These are phyloP conservation scores for Candida bentonensis DNA, from an alignment of 805 yeast species.

Conservation along the genomic window DNA sequence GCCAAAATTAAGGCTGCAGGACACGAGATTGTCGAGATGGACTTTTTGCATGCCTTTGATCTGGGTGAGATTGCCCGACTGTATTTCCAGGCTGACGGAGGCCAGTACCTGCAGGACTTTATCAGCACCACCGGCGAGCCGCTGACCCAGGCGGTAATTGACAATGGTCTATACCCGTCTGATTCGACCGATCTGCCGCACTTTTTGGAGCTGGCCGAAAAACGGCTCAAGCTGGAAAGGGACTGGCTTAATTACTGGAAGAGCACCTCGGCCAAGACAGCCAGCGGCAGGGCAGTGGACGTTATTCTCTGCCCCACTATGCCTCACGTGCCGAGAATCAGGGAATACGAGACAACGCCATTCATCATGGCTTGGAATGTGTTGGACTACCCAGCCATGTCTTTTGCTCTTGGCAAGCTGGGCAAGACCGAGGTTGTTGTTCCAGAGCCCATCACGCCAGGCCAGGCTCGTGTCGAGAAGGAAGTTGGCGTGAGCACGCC, in stretches of 20 bases:
- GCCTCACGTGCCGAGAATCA: conserved; percentile 9
- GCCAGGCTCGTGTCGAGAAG: neutral
- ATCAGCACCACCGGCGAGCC: conserved; percentile 29
- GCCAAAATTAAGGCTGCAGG: conserved; percentile 44
- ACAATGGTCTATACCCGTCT: conserved; percentile 15
- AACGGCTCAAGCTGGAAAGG: conserved; percentile 10
- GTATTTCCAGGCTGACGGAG: conserved; percentile 34
- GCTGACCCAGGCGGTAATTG: conserved; percentile 3
- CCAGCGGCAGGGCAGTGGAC: conserved; percentile 16
- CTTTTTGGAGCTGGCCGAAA: conserved; percentile 3
- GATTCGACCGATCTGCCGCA: conserved; percentile 9
- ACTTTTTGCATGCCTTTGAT: conserved; percentile 28
- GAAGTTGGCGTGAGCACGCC: neutral
- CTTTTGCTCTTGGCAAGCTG: conserved; percentile 7
- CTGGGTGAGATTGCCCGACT: conserved; percentile 26
- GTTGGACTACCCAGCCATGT: conserved; percentile 12
- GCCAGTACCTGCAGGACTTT: conserved; percentile 23
- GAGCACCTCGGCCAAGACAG: conserved; percentile 15
- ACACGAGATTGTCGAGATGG: conserved; percentile 38
- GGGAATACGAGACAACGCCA: conserved; percentile 8
- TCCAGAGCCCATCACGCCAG: neutral
- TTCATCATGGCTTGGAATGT: conserved; percentile 11
- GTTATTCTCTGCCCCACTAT: conserved; percentile 2
- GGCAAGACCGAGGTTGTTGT: conserved; percentile 4
- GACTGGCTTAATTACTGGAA: conserved; percentile 6